phyloP scores from a whole-genome alignment of 306 rosid species.

The Gastrolobium villosum region DNA sequence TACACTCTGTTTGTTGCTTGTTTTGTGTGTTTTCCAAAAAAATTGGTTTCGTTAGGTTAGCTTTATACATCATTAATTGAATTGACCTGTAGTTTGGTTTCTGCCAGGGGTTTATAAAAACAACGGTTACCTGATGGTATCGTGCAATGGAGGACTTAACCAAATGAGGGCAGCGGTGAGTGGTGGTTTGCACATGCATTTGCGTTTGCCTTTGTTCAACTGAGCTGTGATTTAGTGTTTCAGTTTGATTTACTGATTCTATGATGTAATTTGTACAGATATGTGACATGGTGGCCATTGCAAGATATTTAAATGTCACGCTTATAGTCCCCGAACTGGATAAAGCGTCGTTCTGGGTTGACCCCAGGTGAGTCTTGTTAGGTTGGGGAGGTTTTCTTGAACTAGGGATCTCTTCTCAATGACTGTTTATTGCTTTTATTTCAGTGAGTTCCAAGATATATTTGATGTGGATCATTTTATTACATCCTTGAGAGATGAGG shows the following conservation, averaged over 20 bases:
- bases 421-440: constrained; percentile 29
- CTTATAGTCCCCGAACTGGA: constrained; percentile 95
- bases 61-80: too few species aligned
- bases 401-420: constrained; percentile 20
- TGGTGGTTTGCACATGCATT: constrained; percentile 34
- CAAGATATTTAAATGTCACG: constrained; percentile 90
- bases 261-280: constrained; percentile 62
- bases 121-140: constrained; percentile 92
- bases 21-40: neutral
- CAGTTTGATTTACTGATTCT: constrained; percentile 22
- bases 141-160: constrained; percentile 95
- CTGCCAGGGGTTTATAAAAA: constrained; percentile 83
- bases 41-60: too few species aligned
- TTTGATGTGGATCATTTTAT: constrained; percentile 93
- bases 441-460: constrained; percentile 94
- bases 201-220: constrained; percentile 3
- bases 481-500: constrained; percentile 94
- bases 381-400: neutral
- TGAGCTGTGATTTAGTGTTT: constrained; percentile 21
- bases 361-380: constrained; percentile 74
- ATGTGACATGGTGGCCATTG: constrained; percentile 97
- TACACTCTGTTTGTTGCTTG: neutral
- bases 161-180: constrained; percentile 99
- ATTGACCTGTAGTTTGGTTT: too few species aligned
- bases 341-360: constrained; percentile 96